Conservation (phyloP, 192 early-diverging fungal species). For the Coemansia sp. region DNA sequence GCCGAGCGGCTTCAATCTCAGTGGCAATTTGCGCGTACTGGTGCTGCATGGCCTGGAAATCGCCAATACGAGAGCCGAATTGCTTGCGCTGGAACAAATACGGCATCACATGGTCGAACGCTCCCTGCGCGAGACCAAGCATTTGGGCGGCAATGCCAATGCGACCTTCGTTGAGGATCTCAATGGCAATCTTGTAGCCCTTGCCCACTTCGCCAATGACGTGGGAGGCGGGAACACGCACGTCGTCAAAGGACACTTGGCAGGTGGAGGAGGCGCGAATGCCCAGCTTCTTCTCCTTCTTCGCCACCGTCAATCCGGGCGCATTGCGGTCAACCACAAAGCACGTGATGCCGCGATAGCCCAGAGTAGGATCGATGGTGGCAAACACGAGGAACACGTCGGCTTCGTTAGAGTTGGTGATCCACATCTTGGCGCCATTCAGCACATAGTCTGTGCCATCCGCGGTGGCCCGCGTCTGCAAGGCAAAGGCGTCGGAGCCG, state of each 20-base stretch:
- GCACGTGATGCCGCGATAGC: conserved; percentile 97
- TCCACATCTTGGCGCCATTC: conserved; percentile 91
- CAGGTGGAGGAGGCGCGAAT: conserved; percentile 97
- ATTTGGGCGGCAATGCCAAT: conserved; percentile 99
- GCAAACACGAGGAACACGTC: conserved; percentile 98
- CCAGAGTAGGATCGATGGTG: conserved; percentile 89
- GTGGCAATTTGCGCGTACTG: conserved; percentile 82
- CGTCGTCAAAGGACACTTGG: conserved; percentile 87
- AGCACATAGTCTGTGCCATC: conserved; percentile 82
- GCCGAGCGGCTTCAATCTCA: conserved; percentile 95
- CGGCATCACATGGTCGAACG: conserved; percentile 79
- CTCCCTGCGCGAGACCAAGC: conserved; percentile 95
- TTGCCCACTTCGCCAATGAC: conserved; percentile 91
- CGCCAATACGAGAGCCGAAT: conserved; percentile 79
- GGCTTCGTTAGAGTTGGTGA: conserved; percentile 93
- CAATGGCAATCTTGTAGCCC: conserved; percentile 98
- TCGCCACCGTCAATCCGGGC: conserved; percentile 83
- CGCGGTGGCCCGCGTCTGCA: conserved; percentile 80
- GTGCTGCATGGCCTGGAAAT: conserved; percentile 87
- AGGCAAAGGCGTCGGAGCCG: conserved; percentile 92
- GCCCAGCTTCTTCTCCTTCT: conserved; percentile 98
- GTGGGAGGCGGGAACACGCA: conserved; percentile 81
- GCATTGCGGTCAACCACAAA: conserved; percentile 91
- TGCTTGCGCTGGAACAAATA: conserved; percentile 96
- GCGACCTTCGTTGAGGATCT: conserved; percentile 97